phyloP scores from a whole-genome alignment of 495 filamentous ascomycete species.

The Penicillium diatomitis region DNA sequence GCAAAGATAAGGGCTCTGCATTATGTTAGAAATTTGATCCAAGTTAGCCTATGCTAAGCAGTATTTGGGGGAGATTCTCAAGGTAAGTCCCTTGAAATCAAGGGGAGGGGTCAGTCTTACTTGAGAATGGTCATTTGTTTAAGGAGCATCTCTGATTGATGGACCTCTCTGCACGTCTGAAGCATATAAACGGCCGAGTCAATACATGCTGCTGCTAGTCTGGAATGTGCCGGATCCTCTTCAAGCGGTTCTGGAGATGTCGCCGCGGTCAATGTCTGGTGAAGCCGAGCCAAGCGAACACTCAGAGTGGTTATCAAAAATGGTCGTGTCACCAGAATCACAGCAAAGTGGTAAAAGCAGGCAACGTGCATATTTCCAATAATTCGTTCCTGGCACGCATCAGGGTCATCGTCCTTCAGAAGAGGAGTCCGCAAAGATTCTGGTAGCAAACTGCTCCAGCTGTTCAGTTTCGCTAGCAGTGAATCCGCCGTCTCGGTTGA shows the following conservation, averaged over 20 bases:
- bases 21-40: not conserved
- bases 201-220: slow-evolving; percentile 27
- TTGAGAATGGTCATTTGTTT: slow-evolving; percentile 33
- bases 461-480: slow-evolving; percentile 24
- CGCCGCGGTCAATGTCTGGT: slow-evolving; percentile 14
- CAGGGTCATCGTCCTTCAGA: slow-evolving; percentile 9
- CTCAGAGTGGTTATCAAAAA: slow-evolving; percentile 31
- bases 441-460: slow-evolving; percentile 27
- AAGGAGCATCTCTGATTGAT: slow-evolving; percentile 22
- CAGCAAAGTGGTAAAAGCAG: slow-evolving; percentile 35
- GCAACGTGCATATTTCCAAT: slow-evolving; percentile 33
- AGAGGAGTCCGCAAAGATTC: slow-evolving; percentile 16
- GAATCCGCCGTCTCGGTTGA: slow-evolving; percentile 26
- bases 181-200: slow-evolving; percentile 36
- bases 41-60: too few species aligned
- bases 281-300: slow-evolving; percentile 26
- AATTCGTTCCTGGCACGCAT: slow-evolving; percentile 18
- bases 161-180: slow-evolving; percentile 30
- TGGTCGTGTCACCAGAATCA: slow-evolving; percentile 33
- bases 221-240: slow-evolving; percentile 27
- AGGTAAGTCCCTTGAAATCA: too few species aligned
- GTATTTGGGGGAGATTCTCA: too few species aligned
- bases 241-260: slow-evolving; percentile 1
- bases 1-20: slow-evolving; percentile 34
- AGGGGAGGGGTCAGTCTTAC: slow-evolving; percentile 6